Evolutionary conservation across 2,329 filamentous ascomycete species (phyloP).

Genomic region (Onygenales sp.): DNA sequence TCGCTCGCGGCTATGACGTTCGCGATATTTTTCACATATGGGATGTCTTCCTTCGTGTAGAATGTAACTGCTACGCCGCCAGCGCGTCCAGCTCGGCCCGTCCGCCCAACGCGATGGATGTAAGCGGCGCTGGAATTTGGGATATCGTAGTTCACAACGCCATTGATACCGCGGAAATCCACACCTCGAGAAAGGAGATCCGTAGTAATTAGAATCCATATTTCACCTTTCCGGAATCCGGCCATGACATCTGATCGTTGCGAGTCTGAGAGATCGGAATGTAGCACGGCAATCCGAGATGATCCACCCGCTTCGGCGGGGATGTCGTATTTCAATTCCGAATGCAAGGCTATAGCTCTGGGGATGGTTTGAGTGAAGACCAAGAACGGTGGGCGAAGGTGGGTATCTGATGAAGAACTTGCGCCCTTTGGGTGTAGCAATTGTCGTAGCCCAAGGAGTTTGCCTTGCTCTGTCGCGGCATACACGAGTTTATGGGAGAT

Average conservation of each 20-base stretch:
- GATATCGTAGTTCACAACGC: slow-evolving; percentile 95
- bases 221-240: slow-evolving; percentile 78
- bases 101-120: slow-evolving; percentile 86
- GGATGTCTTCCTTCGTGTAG: slow-evolving; percentile 91
- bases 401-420: slow-evolving; percentile 33
- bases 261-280: slow-evolving; percentile 71
- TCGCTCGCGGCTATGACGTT: slow-evolving; percentile 85
- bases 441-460: slow-evolving; percentile 82
- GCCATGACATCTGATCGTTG: slow-evolving; percentile 75
- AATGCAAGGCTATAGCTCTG: slow-evolving; percentile 74
- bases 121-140: slow-evolving; percentile 84
- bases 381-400: slow-evolving; percentile 76
- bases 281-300: slow-evolving; percentile 76
- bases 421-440: slow-evolving; percentile 67
- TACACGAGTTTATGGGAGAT: slow-evolving; percentile 84
- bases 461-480: slow-evolving; percentile 85
- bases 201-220: slow-evolving; percentile 95
- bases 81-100: slow-evolving; percentile 75
- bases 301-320: slow-evolving; percentile 77
- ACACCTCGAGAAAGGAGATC: slow-evolving; percentile 86
- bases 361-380: slow-evolving; percentile 96
- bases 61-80: slow-evolving; percentile 88
- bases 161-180: slow-evolving; percentile 90
- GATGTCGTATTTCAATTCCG: slow-evolving; percentile 90
- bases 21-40: slow-evolving; percentile 79